These are phyloP conservation scores for Trypanosoma caninum DNA, from an alignment of 208 protist genomes.

Conservation along the genomic window DNA sequence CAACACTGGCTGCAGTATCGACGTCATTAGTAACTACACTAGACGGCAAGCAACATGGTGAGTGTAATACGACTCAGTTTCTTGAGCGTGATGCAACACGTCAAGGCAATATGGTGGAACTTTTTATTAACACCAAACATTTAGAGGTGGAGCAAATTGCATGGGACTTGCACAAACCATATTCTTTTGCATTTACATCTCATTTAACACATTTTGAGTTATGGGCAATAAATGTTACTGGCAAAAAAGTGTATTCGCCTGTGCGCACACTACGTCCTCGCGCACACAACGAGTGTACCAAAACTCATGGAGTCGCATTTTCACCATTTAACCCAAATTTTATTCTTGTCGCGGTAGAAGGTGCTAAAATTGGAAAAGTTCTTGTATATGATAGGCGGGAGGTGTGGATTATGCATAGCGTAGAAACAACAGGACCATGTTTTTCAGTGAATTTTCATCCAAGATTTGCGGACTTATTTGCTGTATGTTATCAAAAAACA, in stretches of 20 bases:
- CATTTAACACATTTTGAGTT: constrained; percentile 76
- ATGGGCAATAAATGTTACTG: constrained; percentile 59
- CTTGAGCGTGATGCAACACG: background rate
- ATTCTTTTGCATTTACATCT: constrained; percentile 81
- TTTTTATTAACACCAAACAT: constrained; percentile 66
- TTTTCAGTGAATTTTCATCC: constrained; percentile 72
- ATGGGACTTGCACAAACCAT: constrained; percentile 82
- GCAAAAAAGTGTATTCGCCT: constrained; percentile 43
- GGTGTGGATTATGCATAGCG: constrained; percentile 43
- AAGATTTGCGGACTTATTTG: constrained; percentile 72
- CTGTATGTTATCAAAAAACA: constrained; percentile 63
- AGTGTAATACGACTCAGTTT: background rate
- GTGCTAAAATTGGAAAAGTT: constrained; percentile 42
- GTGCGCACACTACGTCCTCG: constrained; percentile 69
- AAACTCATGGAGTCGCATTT: constrained; percentile 71
- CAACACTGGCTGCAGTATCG: too few relatives aligned
- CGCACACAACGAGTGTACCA: constrained; percentile 44
- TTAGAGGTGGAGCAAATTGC: constrained; percentile 68
- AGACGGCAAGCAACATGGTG: background rate
- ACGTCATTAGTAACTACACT: too few relatives aligned
- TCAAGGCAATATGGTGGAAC: constrained; percentile 56
- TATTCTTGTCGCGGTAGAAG: constrained; percentile 66
- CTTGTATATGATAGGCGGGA: constrained; percentile 74
- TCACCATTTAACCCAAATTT: constrained; percentile 69
- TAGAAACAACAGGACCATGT: constrained; percentile 54